These are phyloP conservation scores for Trametes punicea DNA, from an alignment of 768 basidiomycete species.

Conservation along the genomic window DNA sequence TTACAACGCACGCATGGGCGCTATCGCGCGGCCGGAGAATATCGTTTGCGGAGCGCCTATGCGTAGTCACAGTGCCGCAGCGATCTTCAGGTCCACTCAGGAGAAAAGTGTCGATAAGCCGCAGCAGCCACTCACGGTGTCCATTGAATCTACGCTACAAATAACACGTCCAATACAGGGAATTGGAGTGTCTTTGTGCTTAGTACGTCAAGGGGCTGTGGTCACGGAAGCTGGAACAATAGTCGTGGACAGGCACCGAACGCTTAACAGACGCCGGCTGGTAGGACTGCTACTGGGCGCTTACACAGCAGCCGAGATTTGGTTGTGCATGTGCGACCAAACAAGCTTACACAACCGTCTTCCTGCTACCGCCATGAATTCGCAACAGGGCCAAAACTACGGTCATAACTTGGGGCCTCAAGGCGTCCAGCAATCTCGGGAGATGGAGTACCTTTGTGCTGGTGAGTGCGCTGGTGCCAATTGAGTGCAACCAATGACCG, in stretches of 20 bases:
- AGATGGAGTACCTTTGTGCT: slow-evolving; percentile 87
- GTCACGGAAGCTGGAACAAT: too few relatives aligned
- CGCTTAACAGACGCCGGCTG: background rate
- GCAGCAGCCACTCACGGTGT: background rate
- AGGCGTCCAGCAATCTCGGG: slow-evolving; percentile 37
- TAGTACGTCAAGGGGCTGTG: too few relatives aligned
- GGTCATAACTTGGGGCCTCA: slow-evolving; percentile 22
- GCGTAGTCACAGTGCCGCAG: background rate
- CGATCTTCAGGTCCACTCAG: background rate
- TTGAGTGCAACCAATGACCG: too few relatives aligned
- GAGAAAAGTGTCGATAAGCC: background rate
- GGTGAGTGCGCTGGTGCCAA: slow-evolving; percentile 42
- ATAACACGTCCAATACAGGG: too few relatives aligned
- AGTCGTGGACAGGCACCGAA: background rate
- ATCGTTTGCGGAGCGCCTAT: background rate
- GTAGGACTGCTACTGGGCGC: background rate
- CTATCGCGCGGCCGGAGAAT: background rate
- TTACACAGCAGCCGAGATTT: slow-evolving; percentile 8
- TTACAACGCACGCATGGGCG: background rate
- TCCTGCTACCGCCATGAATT: slow-evolving; percentile 37
- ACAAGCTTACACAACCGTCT: slow-evolving; percentile 28
- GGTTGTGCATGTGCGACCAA: slow-evolving; percentile 13
- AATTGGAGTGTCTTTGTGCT: too few relatives aligned
- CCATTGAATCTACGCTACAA: too few relatives aligned
- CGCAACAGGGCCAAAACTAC: slow-evolving; percentile 32